A percentile compares a stretch with the other conserved stretches of the same genome.
Conservation (phyloP, 2,329 filamentous ascomycete genomes). For the Coniochaeta hoffmannii region DNA sequence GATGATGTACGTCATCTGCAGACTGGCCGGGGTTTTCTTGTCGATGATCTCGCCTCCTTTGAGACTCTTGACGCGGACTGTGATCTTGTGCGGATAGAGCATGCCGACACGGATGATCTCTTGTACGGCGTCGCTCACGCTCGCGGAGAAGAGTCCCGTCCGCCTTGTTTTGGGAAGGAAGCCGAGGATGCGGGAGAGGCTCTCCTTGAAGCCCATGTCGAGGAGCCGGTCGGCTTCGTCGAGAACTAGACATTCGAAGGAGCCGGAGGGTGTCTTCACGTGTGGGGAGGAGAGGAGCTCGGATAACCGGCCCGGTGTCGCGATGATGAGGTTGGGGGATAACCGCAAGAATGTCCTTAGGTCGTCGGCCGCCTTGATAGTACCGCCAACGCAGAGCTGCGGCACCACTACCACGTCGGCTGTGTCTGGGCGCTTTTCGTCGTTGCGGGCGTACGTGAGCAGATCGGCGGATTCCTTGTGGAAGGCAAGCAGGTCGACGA, state of each 20-base stretch:
- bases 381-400: slow-evolving; percentile 81
- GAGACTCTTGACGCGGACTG: slow-evolving; percentile 79
- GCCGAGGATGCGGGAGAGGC: slow-evolving; percentile 77
- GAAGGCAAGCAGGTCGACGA: slow-evolving; percentile 71
- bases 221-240: slow-evolving; percentile 92
- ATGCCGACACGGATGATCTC: slow-evolving; percentile 88
- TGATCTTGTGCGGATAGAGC: slow-evolving; percentile 89
- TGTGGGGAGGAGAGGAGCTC: slow-evolving; percentile 81
- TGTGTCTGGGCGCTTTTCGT: slow-evolving; percentile 46
- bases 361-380: slow-evolving; percentile 73
- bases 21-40: slow-evolving; percentile 79
- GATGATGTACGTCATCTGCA: slow-evolving; percentile 84
- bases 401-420: slow-evolving; percentile 58
- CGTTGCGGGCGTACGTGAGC: slow-evolving; percentile 44
- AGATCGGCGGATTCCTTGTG: slow-evolving; percentile 70
- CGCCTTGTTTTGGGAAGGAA: slow-evolving; percentile 86
- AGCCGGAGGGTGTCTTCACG: slow-evolving; percentile 79
- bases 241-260: slow-evolving; percentile 85
- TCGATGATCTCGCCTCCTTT: slow-evolving; percentile 61
- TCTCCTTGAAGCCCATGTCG: slow-evolving; percentile 89
- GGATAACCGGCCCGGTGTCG: slow-evolving; percentile 81
- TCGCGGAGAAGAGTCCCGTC: slow-evolving; percentile 91
- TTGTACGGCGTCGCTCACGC: slow-evolving; percentile 89
- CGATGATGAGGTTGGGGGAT: slow-evolving; percentile 83
- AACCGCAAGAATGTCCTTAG: slow-evolving; percentile 75